Evolutionary conservation across 768 basidiomycete genomes (phyloP).

Genomic region (Neoboletus magnificus): DNA sequence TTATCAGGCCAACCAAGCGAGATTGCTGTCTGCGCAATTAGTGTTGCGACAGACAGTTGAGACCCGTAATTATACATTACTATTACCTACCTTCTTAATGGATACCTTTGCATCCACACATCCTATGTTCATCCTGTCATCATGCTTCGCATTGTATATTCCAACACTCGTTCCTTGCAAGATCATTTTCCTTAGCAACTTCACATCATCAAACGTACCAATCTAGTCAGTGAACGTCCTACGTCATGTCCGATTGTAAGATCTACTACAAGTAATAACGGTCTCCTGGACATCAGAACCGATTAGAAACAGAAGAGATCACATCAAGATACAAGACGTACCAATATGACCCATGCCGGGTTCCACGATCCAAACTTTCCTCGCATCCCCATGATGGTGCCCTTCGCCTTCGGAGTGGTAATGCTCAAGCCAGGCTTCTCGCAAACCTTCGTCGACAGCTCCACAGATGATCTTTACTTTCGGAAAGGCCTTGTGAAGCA

Average conservation of each 20-base stretch:
- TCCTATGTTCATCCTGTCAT: conserved; percentile 4
- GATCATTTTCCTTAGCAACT: conserved; percentile 8
- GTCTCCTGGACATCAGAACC: conserved; percentile 29
- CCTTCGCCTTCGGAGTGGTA: conserved; percentile 45
- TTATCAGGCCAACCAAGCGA: conserved; percentile 25
- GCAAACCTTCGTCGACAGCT: conserved; percentile 74
- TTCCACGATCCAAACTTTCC: conserved; percentile 78
- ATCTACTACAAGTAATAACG: conserved; percentile 37
- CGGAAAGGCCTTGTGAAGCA: conserved; percentile 83
- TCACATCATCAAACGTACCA: conserved; percentile 1
- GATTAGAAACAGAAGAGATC: not conserved
- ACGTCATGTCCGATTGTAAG: conserved; percentile 7
- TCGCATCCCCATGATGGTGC: conserved; percentile 44
- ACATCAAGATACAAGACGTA: conserved; percentile 27
- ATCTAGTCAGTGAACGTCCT: conserved; percentile 4
- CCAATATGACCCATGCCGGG: conserved; percentile 91
- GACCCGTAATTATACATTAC: not conserved
- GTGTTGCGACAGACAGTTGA: conserved; percentile 1
- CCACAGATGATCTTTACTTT: conserved; percentile 80
- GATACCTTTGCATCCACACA: not conserved
- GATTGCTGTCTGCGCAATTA: conserved; percentile 13
- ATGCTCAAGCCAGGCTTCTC: conserved; percentile 68
- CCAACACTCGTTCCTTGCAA: conserved; percentile 12
- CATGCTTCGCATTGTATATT: conserved; percentile 14
- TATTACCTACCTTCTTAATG: conserved; percentile 5